Conservation (phyloP, 306 rosid genomes). For the Cyclanthera cordifolia region DNA sequence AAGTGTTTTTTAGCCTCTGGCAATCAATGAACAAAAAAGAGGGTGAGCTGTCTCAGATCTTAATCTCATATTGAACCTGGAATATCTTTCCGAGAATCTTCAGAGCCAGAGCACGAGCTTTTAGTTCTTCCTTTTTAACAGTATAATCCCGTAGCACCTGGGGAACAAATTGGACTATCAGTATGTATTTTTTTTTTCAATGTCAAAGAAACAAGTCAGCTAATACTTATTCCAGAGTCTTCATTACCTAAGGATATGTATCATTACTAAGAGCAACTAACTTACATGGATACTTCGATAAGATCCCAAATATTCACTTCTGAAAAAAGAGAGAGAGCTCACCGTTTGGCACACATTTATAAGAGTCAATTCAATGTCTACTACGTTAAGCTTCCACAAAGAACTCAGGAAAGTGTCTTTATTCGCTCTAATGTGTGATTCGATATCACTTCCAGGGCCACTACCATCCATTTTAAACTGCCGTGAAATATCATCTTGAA, state of each 20-base stretch:
- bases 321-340: slow-evolving; percentile 19
- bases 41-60: background rate
- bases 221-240: background rate
- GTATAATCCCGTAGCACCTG: slow-evolving; percentile 73
- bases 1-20: background rate
- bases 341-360: slow-evolving; percentile 89
- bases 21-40: background rate
- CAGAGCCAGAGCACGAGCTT: slow-evolving; percentile 66
- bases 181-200: background rate
- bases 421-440: slow-evolving; percentile 53
- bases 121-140: slow-evolving; percentile 66
- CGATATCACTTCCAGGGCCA: slow-evolving; percentile 39
- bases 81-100: slow-evolving; percentile 74
- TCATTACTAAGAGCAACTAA: background rate
- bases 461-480: slow-evolving; percentile 53
- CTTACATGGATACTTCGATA: background rate
- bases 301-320: slow-evolving; percentile 8
- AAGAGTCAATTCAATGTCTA: slow-evolving; percentile 87
- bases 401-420: slow-evolving; percentile 73
- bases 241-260: background rate
- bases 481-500: slow-evolving; percentile 60
- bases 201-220: background rate
- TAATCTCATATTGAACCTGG: slow-evolving; percentile 36
- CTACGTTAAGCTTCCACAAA: slow-evolving; percentile 85
- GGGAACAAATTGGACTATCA: slow-evolving; percentile 13